A percentile compares a stretch with the other conserved stretches of the same genome.
phyloP scores from a whole-genome alignment of 179 eudicot genomes.

The Carnegiea gigantea region DNA sequence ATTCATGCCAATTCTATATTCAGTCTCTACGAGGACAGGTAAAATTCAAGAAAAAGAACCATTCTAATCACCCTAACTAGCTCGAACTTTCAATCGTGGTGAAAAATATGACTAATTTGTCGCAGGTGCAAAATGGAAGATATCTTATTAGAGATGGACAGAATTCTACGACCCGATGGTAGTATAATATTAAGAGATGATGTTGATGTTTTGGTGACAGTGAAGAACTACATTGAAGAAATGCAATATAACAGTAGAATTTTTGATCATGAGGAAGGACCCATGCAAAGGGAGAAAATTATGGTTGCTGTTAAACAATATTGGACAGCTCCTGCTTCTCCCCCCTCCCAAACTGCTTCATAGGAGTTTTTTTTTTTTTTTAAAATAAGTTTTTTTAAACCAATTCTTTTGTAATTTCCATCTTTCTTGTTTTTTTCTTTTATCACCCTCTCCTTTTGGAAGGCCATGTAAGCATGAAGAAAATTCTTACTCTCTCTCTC shows the following conservation, averaged over 20 bases:
- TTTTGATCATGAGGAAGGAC: conserved; percentile 63
- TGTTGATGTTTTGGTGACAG: conserved; percentile 35
- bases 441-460: background rate
- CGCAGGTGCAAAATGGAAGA: conserved; percentile 50
- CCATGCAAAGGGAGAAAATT: conserved; percentile 43
- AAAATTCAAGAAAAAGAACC: background rate
- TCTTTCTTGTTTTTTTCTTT: too few relatives aligned
- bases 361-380: background rate
- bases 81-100: too few relatives aligned
- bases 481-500: too few relatives aligned
- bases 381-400: too few relatives aligned
- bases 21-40: conserved; percentile 67
- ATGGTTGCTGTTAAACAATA: conserved; percentile 49
- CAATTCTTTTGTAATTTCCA: background rate
- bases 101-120: background rate
- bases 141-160: conserved; percentile 67
- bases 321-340: conserved; percentile 33
- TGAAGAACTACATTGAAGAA: conserved; percentile 36
- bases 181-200: conserved; percentile 50
- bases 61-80: too few relatives aligned
- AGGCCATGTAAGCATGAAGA: background rate
- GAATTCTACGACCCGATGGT: conserved; percentile 61
- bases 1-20: conserved; percentile 69
- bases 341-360: conserved; percentile 14
- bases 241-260: conserved; percentile 36